Evolutionary conservation across 495 filamentous ascomycete genomes (phyloP), one percentile per base, ranked within the genome.

Genomic region (Penicillium atrosanguineum): DNA sequence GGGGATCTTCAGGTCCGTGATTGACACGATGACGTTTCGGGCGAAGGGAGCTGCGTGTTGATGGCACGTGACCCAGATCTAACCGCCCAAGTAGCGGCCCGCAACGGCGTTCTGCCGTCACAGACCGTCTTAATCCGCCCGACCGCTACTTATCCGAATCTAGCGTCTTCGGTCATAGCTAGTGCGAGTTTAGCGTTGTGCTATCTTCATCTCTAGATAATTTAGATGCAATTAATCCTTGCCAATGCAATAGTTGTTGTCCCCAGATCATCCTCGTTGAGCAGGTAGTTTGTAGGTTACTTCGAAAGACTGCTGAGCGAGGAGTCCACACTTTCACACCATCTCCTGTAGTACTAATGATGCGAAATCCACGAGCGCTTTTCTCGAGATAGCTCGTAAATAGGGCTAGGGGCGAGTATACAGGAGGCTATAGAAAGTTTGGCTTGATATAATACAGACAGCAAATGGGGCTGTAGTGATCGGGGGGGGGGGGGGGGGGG

Each of bases 341-440:
- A 23, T 43, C 46, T 41, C 12, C 44, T 47, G 14, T 54, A 23
- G 46, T 53, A 51, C 25, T 41, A 48, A 23, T 44, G 7, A 44
- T 56, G 42, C 7, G 51, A 51, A 15, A 52, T 53, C 47, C 49
- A 44, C 25, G 47, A 21, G 19, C 57, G 53, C n/a, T 46, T 55
- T 2, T 65, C 63, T 5, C 63, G 56, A 7, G 69, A 31, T 6
- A 71, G 28, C 26, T 79, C 72, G 51, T 69, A 54, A 0, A 81
- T 48, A 0, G 78, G 78, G 26, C 69, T 56, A 2, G 80, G 63
- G 41, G 77, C 66, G 7, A 76, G 77, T 44, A 81, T 75, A 56
- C 73, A 79, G 23, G 75, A 68, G 14, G 77, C 77, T 29, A 79
- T 72, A 52, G 77, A 75, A 52, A 79, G 59, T 72, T 73, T 16